Base-by-base conservation (phyloP, 2,329 filamentous ascomycete species). In the Shiraia bambusicola region DNA sequence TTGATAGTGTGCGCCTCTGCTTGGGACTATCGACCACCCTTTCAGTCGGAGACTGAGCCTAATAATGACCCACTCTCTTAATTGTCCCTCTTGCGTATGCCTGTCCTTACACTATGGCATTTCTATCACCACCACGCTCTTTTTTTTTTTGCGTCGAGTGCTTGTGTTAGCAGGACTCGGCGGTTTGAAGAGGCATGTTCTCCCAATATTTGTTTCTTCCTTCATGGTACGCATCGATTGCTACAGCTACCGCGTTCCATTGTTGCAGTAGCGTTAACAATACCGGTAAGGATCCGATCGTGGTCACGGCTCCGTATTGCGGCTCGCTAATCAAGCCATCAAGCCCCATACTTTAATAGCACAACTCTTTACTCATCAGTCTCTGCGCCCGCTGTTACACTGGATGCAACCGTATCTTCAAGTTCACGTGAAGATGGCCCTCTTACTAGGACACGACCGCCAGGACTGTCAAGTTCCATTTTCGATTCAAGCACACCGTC, bases 311-410 rank as follows among this genome's bases (percentile, higher is more conserved):
- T 46, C 54, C 50, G 55, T 56, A 56, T 59, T 52, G 38, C 24
- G 40, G 40, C 50, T 40, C 59, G 47, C 60, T 62, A 56, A 65
- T 48, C 28, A 52, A 58, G 52, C 52, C 54, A 47, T 51, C 44
- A 53, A 66, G 53, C 50, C 49, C 46, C 50, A 16, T 63, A 62
- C 50, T 48, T 46, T 43, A 66, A 66, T 45, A 40, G 39, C 34
- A 63, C 58, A 16, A 40, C 46, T 42, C 19, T 41, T 19, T 17
- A 11, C 19, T 28, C 29, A 26, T 26, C 25, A 15, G 14, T 13
- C 11, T 32, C 24, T 39, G 11, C 24, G 28, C 43, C 42, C 28
- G 28, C 36, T 6, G n/a, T 40, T 12, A 16, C 42, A 28, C 25
- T 31, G 28, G 37, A 19, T 10, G 29, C 15, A 17, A 36, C 37